Evolutionary conservation across 169 alveolate genomes (phyloP), one percentile per base, ranked within the genome.

Genomic region (Blepharisma undulans): DNA sequence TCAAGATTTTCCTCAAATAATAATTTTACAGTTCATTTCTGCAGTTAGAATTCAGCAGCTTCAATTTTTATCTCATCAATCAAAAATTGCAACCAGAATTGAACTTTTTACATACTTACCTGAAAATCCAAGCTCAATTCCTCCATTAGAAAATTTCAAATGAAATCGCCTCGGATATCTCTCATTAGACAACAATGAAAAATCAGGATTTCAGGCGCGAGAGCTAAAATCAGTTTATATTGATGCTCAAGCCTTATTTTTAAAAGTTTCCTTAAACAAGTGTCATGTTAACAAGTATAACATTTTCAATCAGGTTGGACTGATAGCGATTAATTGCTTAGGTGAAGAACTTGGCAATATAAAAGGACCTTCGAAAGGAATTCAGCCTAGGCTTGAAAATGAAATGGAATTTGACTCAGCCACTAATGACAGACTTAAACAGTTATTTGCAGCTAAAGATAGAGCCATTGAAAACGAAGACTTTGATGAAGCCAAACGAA

Each of bases 191-290:
- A 93, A 97, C 71, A 98, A 98, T 91, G 98, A 97, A 89, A 92
- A 98, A 90, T 93, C 97, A n/a, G 97, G 98, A 66, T 98, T 92
- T 76, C 94, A 97, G 92, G 98, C 99, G 14, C 95, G 99, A 34
- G 99, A 98, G 92, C 94, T 98, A 84, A 98, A 98, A 88, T 92
- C 97, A n/a, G 99, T 98, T 19, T 97, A 96, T 92, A 97, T 97
- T 16, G 98, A 98, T 91, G 91, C 95, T 80, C 87, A 88, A 61
- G 95, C 97, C 30, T 86, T 93, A 76, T 95, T 94, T 84, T 92
- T 98, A 81, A 97, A 97, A 87, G 87, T 98, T 77, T 92, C 95
- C 61, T 89, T 98, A 22, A 96, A 97, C 92, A 96, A 96, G 92
- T 96, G 98, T 93, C 98, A 97, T 87, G 89, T 94, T 33, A 98